These are phyloP conservation scores for Plicaturopsis crispa DNA, from an alignment of 768 basidiomycete species.

Conservation along the genomic window DNA sequence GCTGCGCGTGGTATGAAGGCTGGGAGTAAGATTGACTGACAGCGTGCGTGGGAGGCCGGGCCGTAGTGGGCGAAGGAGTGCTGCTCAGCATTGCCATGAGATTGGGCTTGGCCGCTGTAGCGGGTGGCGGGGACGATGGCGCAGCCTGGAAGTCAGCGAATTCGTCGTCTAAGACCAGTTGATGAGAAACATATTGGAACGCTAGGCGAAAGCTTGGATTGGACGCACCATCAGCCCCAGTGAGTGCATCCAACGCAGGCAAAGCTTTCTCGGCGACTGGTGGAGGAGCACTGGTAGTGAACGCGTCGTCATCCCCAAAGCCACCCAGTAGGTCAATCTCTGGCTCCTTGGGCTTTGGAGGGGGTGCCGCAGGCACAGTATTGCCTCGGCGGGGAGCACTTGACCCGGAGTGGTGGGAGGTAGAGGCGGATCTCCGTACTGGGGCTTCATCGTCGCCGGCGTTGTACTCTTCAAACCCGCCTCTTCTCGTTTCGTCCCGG, in stretches of 20 bases:
- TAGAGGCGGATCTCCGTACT: conserved; percentile 29
- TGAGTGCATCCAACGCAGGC: conserved; percentile 31
- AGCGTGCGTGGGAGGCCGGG: no score
- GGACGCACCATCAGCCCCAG: conserved; percentile 34
- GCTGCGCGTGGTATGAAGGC: conserved; percentile 8
- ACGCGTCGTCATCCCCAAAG: conserved; percentile 60
- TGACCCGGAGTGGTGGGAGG: conserved; percentile 18
- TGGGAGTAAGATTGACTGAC: conserved; percentile 8
- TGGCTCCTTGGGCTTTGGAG: conserved; percentile 35
- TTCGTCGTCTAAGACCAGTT: conserved; percentile 81
- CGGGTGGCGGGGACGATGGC: conserved; percentile 29
- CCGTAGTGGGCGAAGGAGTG: conserved; percentile 18
- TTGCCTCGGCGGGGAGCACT: conserved; percentile 29
- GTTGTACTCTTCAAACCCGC: conserved; percentile 88
- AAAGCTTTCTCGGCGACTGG: conserved; percentile 45
- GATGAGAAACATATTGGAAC: no score
- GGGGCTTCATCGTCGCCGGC: conserved; percentile 85
- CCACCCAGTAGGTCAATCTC: conserved; percentile 71
- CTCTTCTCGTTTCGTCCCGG: conserved; percentile 46
- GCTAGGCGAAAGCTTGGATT: no score
- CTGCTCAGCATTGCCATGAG: conserved; percentile 44
- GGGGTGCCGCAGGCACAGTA: conserved; percentile 27
- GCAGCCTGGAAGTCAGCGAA: conserved; percentile 84
- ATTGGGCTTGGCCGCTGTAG: conserved; percentile 24
- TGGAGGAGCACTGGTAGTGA: conserved; percentile 21